Percentiles rank a stretch among this genome's conserved stretches.
These are phyloP conservation scores for Paramyrothecium sp. DNA, from an alignment of 2,329 filamentous ascomycete species.

Conservation along the genomic window DNA sequence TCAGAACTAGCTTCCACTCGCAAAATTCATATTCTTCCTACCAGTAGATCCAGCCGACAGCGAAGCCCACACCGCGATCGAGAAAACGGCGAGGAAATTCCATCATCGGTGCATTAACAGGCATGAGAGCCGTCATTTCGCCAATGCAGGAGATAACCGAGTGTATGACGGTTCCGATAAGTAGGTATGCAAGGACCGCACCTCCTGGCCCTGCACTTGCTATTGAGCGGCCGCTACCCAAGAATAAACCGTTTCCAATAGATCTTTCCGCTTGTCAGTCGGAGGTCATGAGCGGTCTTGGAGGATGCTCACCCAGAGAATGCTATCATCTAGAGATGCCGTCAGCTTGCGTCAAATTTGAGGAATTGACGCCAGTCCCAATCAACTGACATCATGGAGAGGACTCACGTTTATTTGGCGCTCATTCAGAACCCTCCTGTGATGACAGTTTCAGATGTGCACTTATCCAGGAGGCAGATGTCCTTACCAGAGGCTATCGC, in stretches of 20 bases:
- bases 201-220: slow-evolving; percentile 38
- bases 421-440: slow-evolving; percentile 36
- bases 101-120: slow-evolving; percentile 36
- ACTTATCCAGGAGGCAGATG: not conserved
- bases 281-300: not conserved
- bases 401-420: slow-evolving; percentile 35
- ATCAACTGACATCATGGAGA: not conserved
- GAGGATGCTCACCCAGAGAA: slow-evolving; percentile 32
- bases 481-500: slow-evolving; percentile 8
- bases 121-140: slow-evolving; percentile 37
- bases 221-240: slow-evolving; percentile 36
- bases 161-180: slow-evolving; percentile 41
- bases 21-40: slow-evolving; percentile 5
- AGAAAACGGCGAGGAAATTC: slow-evolving; percentile 35
- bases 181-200: slow-evolving; percentile 35
- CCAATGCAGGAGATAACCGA: slow-evolving; percentile 41
- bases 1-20: too few species aligned
- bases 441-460: not conserved
- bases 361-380: too few species aligned
- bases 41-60: slow-evolving; percentile 38
- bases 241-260: slow-evolving; percentile 30
- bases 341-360: too few species aligned
- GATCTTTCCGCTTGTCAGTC: not conserved
- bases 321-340: slow-evolving; percentile 36
- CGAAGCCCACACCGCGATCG: slow-evolving; percentile 34